phyloP scores from a whole-genome alignment of 2,329 filamentous ascomycete species.

The Tympanopsis confertula region DNA sequence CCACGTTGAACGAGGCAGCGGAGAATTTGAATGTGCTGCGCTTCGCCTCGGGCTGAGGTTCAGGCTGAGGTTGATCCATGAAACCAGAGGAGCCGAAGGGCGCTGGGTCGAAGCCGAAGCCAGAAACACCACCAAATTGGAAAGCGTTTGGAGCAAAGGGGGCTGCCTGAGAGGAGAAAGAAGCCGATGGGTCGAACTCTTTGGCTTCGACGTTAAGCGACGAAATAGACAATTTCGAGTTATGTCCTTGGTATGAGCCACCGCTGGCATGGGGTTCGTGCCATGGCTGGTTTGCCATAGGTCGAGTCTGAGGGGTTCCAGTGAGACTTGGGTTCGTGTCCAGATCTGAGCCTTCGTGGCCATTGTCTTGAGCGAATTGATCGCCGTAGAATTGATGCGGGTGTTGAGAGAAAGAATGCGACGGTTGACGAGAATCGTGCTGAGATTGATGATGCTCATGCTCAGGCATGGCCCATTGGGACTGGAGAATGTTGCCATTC shows the following conservation, averaged over 20 bases:
- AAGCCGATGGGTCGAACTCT: not conserved
- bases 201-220: not conserved
- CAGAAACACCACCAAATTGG: not conserved
- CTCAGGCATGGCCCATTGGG: not conserved
- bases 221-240: not conserved
- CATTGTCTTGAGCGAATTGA: not conserved
- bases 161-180: not conserved
- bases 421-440: not conserved
- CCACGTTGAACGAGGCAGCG: not conserved
- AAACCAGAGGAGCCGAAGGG: not conserved
- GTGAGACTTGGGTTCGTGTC: not conserved
- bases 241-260: not conserved
- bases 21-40: conserved; percentile 2
- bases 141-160: not conserved
- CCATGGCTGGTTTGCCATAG: not conserved
- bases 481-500: not conserved
- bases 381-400: not conserved
- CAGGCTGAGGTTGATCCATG: not conserved
- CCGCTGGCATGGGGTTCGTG: not conserved
- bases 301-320: not conserved
- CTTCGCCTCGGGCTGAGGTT: too few relatives aligned
- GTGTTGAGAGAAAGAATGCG: not conserved
- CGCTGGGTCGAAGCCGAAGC: not conserved
- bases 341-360: not conserved
- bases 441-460: not conserved